Evolutionary conservation across 2,329 filamentous ascomycete species (phyloP), one percentile per base, ranked within the genome.

Genomic region (Sporothrix brasiliensis): DNA sequence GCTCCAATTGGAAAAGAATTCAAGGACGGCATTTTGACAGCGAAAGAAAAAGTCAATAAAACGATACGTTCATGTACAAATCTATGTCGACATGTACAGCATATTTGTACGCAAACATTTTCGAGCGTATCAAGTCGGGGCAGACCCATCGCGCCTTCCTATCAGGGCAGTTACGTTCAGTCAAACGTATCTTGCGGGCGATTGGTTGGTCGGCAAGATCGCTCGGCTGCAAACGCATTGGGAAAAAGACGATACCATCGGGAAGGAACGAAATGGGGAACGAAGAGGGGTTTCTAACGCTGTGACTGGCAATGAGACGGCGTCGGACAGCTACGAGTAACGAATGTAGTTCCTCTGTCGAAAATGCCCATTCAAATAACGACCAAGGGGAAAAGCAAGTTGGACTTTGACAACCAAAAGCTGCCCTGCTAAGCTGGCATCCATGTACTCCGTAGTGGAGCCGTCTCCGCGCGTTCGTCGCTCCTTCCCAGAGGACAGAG

Each of bases 401-500:
- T 24, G 24, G 24, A 34, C n/a, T 19, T 9, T 44, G 9, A 3
- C 9, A 10, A 44, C 41, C 41, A 44, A 44, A 56, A 56, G 24
- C 4, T 19, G 14, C 9, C 14, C 13, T 34, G 19, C 53, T 19
- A 14, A 56, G n/a, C 19, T 41, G 34, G 41, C n/a, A 44, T 24
- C 56, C 27, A 30, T 4, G 27, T 6, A 44, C 41, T 11, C 34
- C 56, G 34, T 30, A 44, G 7, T 60, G 34, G 34, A 34, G 56
- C 56, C 14, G 44, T 47, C 58, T 61, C 58, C 39, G 39, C n/a
- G 34, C 21, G 39, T 61, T 19, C 47, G 58, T 63, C 21, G 58
- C 58, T 63, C 41, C 39, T 58, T 41, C 54, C 54, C n/a, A n/a
- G 58, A 39, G 39, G 34, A 24, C 24, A 63, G 58, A 63, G 34